Evolutionary conservation across 345 rosid genomes (phyloP), one percentile per base, ranked within the genome.

Genomic region (Aquilaria malaccensis): DNA sequence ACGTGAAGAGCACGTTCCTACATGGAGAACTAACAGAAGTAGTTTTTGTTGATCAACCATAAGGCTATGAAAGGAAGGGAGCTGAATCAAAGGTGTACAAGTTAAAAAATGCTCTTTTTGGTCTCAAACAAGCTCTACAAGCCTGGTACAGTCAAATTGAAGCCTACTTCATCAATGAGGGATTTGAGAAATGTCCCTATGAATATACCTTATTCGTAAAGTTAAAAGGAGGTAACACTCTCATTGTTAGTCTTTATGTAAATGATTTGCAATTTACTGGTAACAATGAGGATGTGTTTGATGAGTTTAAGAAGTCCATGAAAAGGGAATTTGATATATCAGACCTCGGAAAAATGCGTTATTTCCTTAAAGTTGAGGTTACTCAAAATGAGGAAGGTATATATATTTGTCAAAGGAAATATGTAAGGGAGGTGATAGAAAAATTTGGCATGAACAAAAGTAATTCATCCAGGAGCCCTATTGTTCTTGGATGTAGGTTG

Each of bases 121-220:
- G 62, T 7, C 30, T 59, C 15, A 59, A 59, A 12, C 62, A 59
- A 33, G 62, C 62, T 9, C 62, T 2, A 5, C 6, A 2, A 9
- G 14, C 49, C 5, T 59, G 48, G 62, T 59, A 59, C 49, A 59
- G 31, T 13, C n/a, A 29, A 11, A 59, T 59, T 37, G 62, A 59
- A 59, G 49, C 22, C 5, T 59, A 59, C 31, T 59, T 59, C 43
- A 15, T 12, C n/a, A 33, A 43, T 5, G 62, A 37, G 33, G 50
- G 6, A 10, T 59, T 59, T 59, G 49, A 45, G 31, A 59, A 47
- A 37, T 59, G 62, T 30, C 14, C n/a, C 7, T 13, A 41, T 59
- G 50, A 59, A 43, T 22, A 33, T 47, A 33, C 62, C 9, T 37
- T 59, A 11, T 59, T 59, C 30, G 14, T 43, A 13, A 59, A 59